Base-by-base conservation (phyloP, 148 eudicot genomes). In the Persicaria tinctoria region DNA sequence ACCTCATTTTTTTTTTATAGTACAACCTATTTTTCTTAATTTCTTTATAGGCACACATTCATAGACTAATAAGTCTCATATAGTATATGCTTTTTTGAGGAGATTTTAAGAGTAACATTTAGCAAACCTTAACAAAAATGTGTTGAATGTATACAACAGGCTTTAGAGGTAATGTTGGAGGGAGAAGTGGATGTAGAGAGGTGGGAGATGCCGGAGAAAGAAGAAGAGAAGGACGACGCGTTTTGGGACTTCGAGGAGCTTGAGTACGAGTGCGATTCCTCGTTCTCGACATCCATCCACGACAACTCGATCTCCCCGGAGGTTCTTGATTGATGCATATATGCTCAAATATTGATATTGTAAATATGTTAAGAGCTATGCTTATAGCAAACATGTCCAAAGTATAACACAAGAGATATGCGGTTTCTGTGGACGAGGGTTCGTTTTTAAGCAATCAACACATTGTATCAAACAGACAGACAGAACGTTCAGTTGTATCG, bases 191-290 rank as follows among this genome's bases (percentile, higher is more conserved):
- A 89, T 46, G 60, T 63, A 78, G 87, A 82, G 53, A 86, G 79
- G 77, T 95, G 98, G 98, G 87, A 89, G 77, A 90, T 95, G 88
- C 91, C 93, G 3, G 88, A 88, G 47, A 90, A 83, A 74, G 98
- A 88, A 77, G 87, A 85, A 57, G 86, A 86, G 78, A 87, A 90
- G 4, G 83, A 88, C 60, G 96, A 85, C 5, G 91, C 84, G 76
- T 79, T 85, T 44, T 89, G 91, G 93, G 97, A 89, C 38, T 89
- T 90, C 45, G 97, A 95, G 77, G 96, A 91, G 68, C 89, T 95
- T 77, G 96, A 92, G 78, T 83, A 80, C 71, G 97, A 91, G 64
- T 87, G 73, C 50, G 88, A 84, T 48, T 75, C 76, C 74, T 84
- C 89, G 17, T 88, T 77, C 78, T 86, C 98, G 13, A 84, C 84